Base-by-base conservation (phyloP, 768 basidiomycete species). In the Lentinula aciculospora region DNA sequence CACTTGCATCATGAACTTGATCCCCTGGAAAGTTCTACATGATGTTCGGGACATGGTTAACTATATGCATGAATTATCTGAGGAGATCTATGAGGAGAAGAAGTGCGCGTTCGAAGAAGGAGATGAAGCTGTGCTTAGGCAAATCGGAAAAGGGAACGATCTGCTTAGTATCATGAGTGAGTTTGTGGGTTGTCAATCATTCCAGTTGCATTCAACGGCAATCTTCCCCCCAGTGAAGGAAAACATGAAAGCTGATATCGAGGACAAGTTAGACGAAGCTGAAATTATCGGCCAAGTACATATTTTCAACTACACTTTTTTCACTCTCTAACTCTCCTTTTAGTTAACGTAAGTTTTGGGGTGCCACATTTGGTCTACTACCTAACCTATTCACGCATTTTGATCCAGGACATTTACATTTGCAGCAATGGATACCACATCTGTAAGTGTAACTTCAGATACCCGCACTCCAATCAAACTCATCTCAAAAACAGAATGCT, bases 401-500 rank as follows among this genome's bases (percentile, higher is more conserved):
- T 44, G 7, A 19, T 29, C 12, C 45, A 67, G 64, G 29, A 69
- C 69, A 1, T 60, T 73, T 21, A 66, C 71, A 19, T 70, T 75
- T 45, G 77, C 77, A 0, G 77, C 71, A 1, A 74, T 72, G 58
- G 78, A 79, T 60, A 79, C 77, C 0, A 79, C 78, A 0, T 75
- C 77, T 9, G 56, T 57, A 23, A 57, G 56, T 47, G 21, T 23
- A 12, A 6, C 13, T 32, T n/a, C n/a, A n/a, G n/a, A n/a, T n/a
- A n/a, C n/a, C n/a, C n/a, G n/a, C n/a, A n/a, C n/a, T n/a, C n/a
- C n/a, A n/a, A n/a, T n/a, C 32, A 32, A 1, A 34, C 13, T 34
- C 32, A 8, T 34, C 0, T 40, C 17, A 17, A 8, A 1, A 10
- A 32, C 8, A 57, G 10, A 67, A 63, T n/a, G 72, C 72, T 2